Base-by-base conservation (phyloP, 2,329 filamentous ascomycete genomes). In the Metarhizium brunneum region DNA sequence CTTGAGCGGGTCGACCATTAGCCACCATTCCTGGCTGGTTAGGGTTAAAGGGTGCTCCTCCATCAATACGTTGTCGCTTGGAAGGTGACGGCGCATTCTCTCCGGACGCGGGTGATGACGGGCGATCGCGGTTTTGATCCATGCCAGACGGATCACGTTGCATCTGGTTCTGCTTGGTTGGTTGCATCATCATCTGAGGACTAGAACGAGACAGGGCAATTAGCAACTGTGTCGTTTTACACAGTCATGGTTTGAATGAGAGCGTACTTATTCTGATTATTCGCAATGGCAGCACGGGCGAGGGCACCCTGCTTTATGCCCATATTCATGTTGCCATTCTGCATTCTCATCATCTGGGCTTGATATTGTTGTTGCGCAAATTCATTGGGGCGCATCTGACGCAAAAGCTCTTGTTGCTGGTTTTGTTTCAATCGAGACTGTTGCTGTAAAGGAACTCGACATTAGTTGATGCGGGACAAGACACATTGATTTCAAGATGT, bases 81-180 rank as follows among this genome's bases (percentile, higher is more conserved):
- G 88, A 92, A 2, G 92, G 92, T 36, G 92, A 97, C 4, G 91
- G 90, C 30, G 90, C 91, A 65, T 94, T 94, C 54, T 96, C 92
- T 54, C 85, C 86, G 42, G 87, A 86, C 52, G 85, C 84, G 7
- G 92, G 92, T 38, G 92, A 96, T 56, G 86, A 85, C 32, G 90
- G 86, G 57, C 91, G 84, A 60, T 86, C 85, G 58, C 87, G 88
- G 71, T 87, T 90, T 70, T 87, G 87, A 64, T 95, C 90, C 82
- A 94, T 90, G 59, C 87, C 85, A 16, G 90, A 92, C 54, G 89
- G 88, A 65, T 95, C 90, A 58, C 90, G 82, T 69, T 92, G 88
- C 88, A 96, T 95, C 68, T 88, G 85, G 56, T 85, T 85, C 65
- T 88, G 84, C 72, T 91, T 86, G 69, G 82, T 81, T 63, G 85